A percentile compares a stretch with the other conserved stretches of the same genome.
phyloP scores from a whole-genome alignment of 768 basidiomycete genomes.

The Rubroboletus satanas region DNA sequence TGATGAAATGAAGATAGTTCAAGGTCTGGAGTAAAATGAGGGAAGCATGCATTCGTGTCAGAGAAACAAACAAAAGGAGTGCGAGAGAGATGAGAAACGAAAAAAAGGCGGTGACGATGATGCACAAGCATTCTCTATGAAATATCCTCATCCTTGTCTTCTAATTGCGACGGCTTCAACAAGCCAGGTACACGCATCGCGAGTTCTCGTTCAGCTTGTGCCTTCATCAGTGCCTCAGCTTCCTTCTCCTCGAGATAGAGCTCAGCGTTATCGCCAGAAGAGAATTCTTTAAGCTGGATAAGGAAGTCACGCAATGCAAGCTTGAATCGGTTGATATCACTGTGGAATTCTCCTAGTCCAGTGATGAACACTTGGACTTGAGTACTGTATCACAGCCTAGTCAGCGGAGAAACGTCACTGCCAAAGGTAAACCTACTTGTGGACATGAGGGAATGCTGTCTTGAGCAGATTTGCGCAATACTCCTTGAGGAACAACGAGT shows the following conservation, averaged over 20 bases:
- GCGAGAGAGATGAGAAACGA: conserved; percentile 16
- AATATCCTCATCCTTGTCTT: conserved; percentile 89
- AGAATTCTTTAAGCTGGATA: conserved; percentile 96
- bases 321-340: conserved; percentile 89
- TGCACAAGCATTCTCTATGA: conserved; percentile 30
- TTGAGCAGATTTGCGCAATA: conserved; percentile 85
- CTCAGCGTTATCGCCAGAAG: conserved; percentile 85
- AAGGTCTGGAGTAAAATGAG: conserved; percentile 18
- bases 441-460: conserved; percentile 89
- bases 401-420: conserved; percentile 8
- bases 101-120: conserved; percentile 26
- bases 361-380: conserved; percentile 70
- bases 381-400: conserved; percentile 38
- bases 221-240: conserved; percentile 71
- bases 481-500: conserved; percentile 75
- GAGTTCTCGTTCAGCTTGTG: conserved; percentile 78
- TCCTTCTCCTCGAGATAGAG: conserved; percentile 95
- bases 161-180: conserved; percentile 92
- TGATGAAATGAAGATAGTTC: conserved; percentile 29
- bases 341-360: conserved; percentile 66
- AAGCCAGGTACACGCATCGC: conserved; percentile 97
- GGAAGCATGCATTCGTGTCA: conserved; percentile 26
- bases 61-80: conserved; percentile 28
- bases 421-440: conserved; percentile 51
- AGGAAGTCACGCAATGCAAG: conserved; percentile 94